phyloP scores from a whole-genome alignment of 257 asterid genomes.

The Asclepias syriaca region DNA sequence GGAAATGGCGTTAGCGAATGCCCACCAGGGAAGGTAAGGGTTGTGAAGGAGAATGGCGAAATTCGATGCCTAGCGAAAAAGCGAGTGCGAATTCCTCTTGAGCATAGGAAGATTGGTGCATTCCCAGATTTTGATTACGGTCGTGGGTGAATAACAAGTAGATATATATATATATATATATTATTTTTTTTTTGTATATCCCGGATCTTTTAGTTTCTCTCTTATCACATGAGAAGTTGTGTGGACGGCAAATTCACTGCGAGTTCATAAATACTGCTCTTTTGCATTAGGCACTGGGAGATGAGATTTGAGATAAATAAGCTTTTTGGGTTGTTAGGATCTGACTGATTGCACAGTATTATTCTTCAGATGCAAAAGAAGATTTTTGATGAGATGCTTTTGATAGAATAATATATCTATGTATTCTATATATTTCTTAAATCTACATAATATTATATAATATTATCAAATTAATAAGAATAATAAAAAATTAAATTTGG shows the following conservation, averaged over 20 bases:
- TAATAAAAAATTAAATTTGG: too few species aligned
- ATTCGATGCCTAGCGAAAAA: slow-evolving; percentile 71
- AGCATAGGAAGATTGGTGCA: slow-evolving; percentile 7
- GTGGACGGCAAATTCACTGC: neutral
- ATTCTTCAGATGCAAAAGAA: neutral
- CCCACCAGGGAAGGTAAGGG: slow-evolving; percentile 71
- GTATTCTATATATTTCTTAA: too few species aligned
- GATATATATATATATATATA: too few species aligned
- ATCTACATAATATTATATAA: too few species aligned
- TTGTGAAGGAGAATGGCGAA: slow-evolving; percentile 72
- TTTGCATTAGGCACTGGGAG: neutral
- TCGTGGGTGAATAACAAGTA: slow-evolving; percentile 48
- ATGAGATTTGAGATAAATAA: neutral
- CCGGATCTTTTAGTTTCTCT: neutral
- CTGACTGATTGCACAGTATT: neutral
- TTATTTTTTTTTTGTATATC: neutral
- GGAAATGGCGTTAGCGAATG: slow-evolving; percentile 31
- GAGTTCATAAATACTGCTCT: neutral
- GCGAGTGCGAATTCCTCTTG: slow-evolving; percentile 88
- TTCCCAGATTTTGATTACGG: slow-evolving; percentile 87
- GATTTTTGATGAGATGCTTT: too few species aligned
- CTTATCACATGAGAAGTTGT: neutral
- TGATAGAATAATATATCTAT: too few species aligned
- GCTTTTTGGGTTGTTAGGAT: neutral
- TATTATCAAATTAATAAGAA: too few species aligned